Evolutionary conservation across 2,329 filamentous ascomycete species (phyloP), one percentile per base, ranked within the genome.

Genomic region (Scorias spongiosa): DNA sequence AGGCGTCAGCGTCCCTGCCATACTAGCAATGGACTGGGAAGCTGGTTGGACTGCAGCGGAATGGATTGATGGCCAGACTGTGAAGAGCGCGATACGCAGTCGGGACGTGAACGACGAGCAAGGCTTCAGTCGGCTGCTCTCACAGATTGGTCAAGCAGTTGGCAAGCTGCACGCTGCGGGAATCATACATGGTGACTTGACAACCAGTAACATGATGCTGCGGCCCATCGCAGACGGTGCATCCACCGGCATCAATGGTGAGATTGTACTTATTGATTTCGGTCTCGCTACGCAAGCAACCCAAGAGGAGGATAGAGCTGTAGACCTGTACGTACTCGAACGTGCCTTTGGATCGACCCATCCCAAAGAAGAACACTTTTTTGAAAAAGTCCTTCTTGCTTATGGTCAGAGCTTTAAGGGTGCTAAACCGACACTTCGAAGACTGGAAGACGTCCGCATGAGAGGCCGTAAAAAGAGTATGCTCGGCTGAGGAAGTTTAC

Each of bases 171-270:
- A 98, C 68, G 74, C 72, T 44, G 72, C 78, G n/a, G 89, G 89
- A 12, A 76, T 96, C 44, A 79, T 94, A 46, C 91, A 98, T 66
- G 91, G 91, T 36, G 91, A 98, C 66, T 65, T 98, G 66, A 98
- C 91, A 48, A 98, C 88, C 50, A 95, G 88, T 66, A 98, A 98
- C 65, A 73, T 98, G 67, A 95, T 98, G 81, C 60, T 96, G 52
- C 62, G 76, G 47, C 69, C 70, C 11, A 15, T 29, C 11, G 47
- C 17, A 14, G 38, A 34, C 10, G 44, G 40, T 12, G 39, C 36
- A 38, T 43, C 18, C 10, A 46, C 36, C 1, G 56, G 54, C 2
- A 58, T 74, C 45, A 70, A 75, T 1, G 88, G 86, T 2, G 81
- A 93, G 43, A 75, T 98, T 46, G 79, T 93, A 17, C 69, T 96